Evolutionary conservation across 2,329 filamentous ascomycete species (phyloP).

Genomic region (Xylaria sp.): DNA sequence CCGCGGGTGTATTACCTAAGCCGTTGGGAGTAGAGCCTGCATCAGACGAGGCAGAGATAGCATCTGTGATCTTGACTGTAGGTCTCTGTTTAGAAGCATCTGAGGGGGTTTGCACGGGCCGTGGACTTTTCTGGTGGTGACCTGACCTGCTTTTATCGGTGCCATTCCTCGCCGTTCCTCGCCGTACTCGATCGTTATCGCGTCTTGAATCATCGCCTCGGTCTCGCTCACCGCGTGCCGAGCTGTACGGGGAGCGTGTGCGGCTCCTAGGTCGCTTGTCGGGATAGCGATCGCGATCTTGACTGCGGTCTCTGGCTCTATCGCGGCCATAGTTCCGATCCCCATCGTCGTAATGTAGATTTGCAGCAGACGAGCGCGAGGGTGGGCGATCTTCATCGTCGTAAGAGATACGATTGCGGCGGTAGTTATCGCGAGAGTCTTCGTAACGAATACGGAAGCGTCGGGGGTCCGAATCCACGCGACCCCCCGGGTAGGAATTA

Average conservation of each 20-base stretch:
- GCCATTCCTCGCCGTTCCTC: slow-evolving; percentile 40
- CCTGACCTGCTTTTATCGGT: slow-evolving; percentile 49
- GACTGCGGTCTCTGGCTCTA: slow-evolving; percentile 47
- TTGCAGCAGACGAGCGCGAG: slow-evolving; percentile 46
- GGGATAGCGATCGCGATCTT: slow-evolving; percentile 55
- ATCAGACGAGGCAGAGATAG: slow-evolving; percentile 65
- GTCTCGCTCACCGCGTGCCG: slow-evolving; percentile 37
- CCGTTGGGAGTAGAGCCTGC: slow-evolving; percentile 71
- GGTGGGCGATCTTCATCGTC: slow-evolving; percentile 62
- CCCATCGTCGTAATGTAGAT: slow-evolving; percentile 56
- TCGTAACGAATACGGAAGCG: slow-evolving; percentile 69
- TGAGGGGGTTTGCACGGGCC: slow-evolving; percentile 60
- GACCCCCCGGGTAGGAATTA: slow-evolving; percentile 51
- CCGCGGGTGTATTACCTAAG: slow-evolving; percentile 50
- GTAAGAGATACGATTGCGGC: slow-evolving; percentile 56
- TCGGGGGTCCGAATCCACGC: slow-evolving; percentile 60
- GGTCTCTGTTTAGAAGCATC: slow-evolving; percentile 66
- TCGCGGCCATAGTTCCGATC: slow-evolving; percentile 50
- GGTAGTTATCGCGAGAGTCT: slow-evolving; percentile 55
- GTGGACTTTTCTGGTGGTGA: slow-evolving; percentile 53
- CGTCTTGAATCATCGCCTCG: slow-evolving; percentile 34
- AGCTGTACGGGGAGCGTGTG: slow-evolving; percentile 39
- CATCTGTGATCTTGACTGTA: slow-evolving; percentile 63
- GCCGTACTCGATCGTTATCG: slow-evolving; percentile 33
- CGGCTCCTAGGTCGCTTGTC: slow-evolving; percentile 62